Base-by-base conservation (phyloP, 176 grass and related monocot species). In the Ensete glaucum region DNA sequence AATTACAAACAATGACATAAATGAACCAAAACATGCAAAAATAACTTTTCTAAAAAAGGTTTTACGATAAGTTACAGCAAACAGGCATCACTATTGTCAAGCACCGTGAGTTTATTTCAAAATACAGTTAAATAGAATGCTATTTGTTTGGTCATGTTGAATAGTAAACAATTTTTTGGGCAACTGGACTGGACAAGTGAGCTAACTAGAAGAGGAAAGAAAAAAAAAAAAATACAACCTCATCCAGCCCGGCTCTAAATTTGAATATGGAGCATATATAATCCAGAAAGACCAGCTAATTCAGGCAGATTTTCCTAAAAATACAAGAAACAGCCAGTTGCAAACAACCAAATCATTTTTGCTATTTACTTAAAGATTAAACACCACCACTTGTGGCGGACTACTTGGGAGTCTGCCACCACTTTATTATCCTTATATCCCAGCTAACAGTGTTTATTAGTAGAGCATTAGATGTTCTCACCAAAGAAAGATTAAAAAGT, bases 41-140 rank as follows among this genome's bases (percentile, higher is more conserved):
- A 43, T 43, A 4, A 43, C 34, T 43, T 43, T 43, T 43, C 34
- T 3, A 0, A 43, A 43, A 5, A 43, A 43, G 34, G 34, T 43
- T 43, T 43, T 43, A 43, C 4, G 3, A 43, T 43, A 43, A 43
- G 34, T 43, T 43, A 43, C 3, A 4, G 34, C 34, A 43, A 43
- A 89, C 5, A 99, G 75, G 14, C 96, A 86, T 68, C 27, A 87
- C 85, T 99, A 85, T 0, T 95, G 84, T 27, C 85, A 81, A 21
- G 86, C 91, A 8, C 83, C 91, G n/a, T 95, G 88, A 0, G 95
- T 99, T 84, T 43, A 6, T 43, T 43, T 43, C 34, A 43, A 43
- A 43, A 43, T 4, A 43, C 34, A 43, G 5, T 6, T 43, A 43
- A 43, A 43, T 43, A 43, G 34, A 43, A 43, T 43, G 34, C 34